Evolutionary conservation across 78 protist species (phyloP), one percentile per base, ranked within the genome.

Genomic region (Dictyostelium intermedium): DNA sequence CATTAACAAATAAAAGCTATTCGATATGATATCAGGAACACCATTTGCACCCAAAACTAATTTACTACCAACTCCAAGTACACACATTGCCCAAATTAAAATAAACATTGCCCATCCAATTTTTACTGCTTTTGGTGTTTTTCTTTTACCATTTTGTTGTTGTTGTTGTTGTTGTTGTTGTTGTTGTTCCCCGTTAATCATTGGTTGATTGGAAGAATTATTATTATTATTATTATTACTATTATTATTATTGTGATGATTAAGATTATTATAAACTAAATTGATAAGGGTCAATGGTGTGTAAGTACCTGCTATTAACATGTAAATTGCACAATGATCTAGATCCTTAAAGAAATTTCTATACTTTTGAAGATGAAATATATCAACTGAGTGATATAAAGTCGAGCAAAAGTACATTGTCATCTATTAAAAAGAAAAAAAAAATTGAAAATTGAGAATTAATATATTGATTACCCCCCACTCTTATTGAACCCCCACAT

Each of bases 321-420:
- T 18, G 45, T 80, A 89, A 23, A 89, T 89, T 30, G 94, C 94
- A n/a, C 87, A 78, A 34, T 89, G 94, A 45, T 89, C 94, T 43
- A 89, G 43, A 80, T 89, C 82, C 32, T 89, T 89, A n/a, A 89
- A 77, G 70, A 81, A 35, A 35, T 25, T 10, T 70, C 84, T 89
- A 70, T 80, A 69, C 23, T 32, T 63, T 45, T 61, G 20, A 32
- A 79, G 30, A 25, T 79, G 53, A 50, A 89, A 80, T 43, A 89
- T 74, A 63, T 84, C 94, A 63, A 63, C 94, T 1, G 94, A 78
- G 27, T 89, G 94, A 47, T 89, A 89, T 23, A 80, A 43, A 20
- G 94, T 63, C 34, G 94, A 89, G 56, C 94, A 89, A 56, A 89
- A 89, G 73, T 89, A 89, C 94, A 89, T 89, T 80, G 94, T 89